Evolutionary conservation across 192 early-diverging fungal genomes (phyloP).

Genomic region (Coemansia sp.): DNA sequence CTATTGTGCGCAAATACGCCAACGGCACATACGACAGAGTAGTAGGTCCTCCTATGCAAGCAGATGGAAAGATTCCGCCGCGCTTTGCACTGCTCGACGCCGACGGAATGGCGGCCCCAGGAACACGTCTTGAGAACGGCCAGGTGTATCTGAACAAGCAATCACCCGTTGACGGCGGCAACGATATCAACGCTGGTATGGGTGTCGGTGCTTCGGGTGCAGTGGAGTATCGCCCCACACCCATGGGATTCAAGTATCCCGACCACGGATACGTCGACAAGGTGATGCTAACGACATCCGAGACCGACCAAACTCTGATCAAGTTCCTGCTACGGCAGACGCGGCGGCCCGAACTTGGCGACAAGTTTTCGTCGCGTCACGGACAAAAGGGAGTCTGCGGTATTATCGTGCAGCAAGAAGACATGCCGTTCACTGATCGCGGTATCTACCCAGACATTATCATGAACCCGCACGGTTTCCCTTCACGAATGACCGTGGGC

Average conservation of each 20-base stretch:
- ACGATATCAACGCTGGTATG: constrained; percentile 52
- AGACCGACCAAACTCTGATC: constrained; percentile 86
- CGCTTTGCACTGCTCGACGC: constrained; percentile 71
- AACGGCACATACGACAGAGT: constrained; percentile 85
- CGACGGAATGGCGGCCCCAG: constrained; percentile 89
- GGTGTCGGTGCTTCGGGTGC: constrained; percentile 51
- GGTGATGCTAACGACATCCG: constrained; percentile 88
- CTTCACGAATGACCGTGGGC: constrained; percentile 98
- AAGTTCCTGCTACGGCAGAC: constrained; percentile 91
- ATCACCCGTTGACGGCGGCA: constrained; percentile 68
- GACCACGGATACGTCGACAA: constrained; percentile 90
- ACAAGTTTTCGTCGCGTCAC: constrained; percentile 98
- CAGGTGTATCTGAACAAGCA: constrained; percentile 84
- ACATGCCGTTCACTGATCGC: constrained; percentile 93
- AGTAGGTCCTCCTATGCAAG: constrained; percentile 57
- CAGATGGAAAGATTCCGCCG: constrained; percentile 49
- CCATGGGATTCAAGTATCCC: constrained; percentile 85
- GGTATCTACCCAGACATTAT: constrained; percentile 94
- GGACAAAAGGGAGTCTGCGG: constrained; percentile 98
- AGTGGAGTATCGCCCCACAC: constrained; percentile 63
- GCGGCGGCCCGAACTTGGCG: constrained; percentile 91
- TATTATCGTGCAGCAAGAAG: constrained; percentile 95
- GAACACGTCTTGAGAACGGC: constrained; percentile 69
- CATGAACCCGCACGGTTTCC: constrained; percentile 99
- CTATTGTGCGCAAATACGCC: constrained; percentile 82